Evolutionary conservation across 371 early-diverging fungal genomes (phyloP).

Genomic region (Actinomortierella wolfii): DNA sequence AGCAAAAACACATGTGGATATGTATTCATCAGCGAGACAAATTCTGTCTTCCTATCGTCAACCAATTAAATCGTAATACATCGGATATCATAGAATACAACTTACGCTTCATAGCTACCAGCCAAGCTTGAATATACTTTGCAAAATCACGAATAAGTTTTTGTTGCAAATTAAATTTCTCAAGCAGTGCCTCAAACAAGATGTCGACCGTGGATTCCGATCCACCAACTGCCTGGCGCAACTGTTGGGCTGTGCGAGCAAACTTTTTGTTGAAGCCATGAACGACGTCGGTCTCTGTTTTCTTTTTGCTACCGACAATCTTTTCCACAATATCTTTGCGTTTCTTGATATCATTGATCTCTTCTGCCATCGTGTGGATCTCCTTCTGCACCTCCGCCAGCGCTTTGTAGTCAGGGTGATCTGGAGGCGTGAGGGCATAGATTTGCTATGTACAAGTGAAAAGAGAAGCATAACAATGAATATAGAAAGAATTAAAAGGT

Average conservation of each 20-base stretch:
- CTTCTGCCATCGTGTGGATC: conserved; percentile 67
- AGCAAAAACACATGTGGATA: too few species aligned
- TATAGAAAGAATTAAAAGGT: conserved; percentile 3
- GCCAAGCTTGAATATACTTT: conserved; percentile 61
- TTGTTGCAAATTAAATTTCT: conserved; percentile 66
- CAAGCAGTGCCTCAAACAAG: conserved; percentile 60
- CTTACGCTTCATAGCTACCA: conserved; percentile 51
- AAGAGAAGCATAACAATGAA: background rate
- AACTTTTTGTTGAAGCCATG: conserved; percentile 80
- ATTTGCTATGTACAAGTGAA: conserved; percentile 57
- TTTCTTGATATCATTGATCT: conserved; percentile 83
- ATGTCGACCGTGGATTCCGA: conserved; percentile 63
- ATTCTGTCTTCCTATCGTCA: background rate
- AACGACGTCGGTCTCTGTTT: conserved; percentile 65
- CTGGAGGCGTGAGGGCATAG: conserved; percentile 57
- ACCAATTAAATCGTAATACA: background rate
- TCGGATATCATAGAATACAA: background rate
- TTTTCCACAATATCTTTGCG: conserved; percentile 84
- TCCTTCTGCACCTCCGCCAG: conserved; percentile 56
- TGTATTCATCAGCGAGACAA: too few species aligned
- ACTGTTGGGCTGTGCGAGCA: conserved; percentile 63
- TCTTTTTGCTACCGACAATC: conserved; percentile 73
- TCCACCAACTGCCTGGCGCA: conserved; percentile 62
- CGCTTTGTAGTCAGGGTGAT: conserved; percentile 62
- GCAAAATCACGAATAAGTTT: conserved; percentile 55